Percentiles rank a stretch among this genome's conserved stretches.
These are phyloP conservation scores for Boletus sensibilis DNA, from an alignment of 768 basidiomycete genomes.

Conservation along the genomic window DNA sequence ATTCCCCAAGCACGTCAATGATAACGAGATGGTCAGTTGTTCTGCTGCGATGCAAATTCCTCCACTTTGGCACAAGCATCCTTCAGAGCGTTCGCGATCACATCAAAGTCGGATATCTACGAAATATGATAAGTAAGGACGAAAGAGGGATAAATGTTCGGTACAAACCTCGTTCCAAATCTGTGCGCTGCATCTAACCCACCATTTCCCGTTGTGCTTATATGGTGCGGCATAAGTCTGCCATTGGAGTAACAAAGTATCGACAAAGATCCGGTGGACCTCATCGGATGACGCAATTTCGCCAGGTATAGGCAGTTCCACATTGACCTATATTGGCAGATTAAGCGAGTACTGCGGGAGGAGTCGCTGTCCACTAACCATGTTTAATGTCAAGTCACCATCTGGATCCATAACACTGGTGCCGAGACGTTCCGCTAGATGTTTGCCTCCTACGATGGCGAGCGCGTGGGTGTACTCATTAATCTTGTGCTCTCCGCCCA, in stretches of 20 bases:
- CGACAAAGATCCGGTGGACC: constrained; percentile 13
- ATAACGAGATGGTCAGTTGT: not conserved
- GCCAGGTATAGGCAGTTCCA: constrained; percentile 38
- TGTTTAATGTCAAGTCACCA: constrained; percentile 61
- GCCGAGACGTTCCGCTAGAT: constrained; percentile 56
- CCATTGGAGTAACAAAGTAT: constrained; percentile 25
- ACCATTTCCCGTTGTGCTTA: constrained; percentile 33
- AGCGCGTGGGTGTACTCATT: constrained; percentile 67
- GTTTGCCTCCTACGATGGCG: constrained; percentile 63
- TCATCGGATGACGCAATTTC: constrained; percentile 22
- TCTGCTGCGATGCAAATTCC: constrained; percentile 1
- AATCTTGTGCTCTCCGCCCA: constrained; percentile 77
- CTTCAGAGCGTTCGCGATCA: constrained; percentile 27
- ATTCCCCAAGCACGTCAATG: not conserved
- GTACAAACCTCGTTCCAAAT: constrained; percentile 34
- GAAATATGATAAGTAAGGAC: not conserved
- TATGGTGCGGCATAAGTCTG: constrained; percentile 10
- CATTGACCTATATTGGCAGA: constrained; percentile 36
- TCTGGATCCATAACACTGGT: constrained; percentile 63
- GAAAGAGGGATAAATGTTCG: not conserved
- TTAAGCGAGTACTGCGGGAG: not conserved
- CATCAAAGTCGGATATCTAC: constrained; percentile 34
- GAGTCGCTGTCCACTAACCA: constrained; percentile 46
- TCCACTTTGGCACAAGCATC: constrained; percentile 23
- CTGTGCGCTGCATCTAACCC: constrained; percentile 32